phyloP scores from a whole-genome alignment of 2,329 filamentous ascomycete genomes.

The Trichoderma aggressivum region DNA sequence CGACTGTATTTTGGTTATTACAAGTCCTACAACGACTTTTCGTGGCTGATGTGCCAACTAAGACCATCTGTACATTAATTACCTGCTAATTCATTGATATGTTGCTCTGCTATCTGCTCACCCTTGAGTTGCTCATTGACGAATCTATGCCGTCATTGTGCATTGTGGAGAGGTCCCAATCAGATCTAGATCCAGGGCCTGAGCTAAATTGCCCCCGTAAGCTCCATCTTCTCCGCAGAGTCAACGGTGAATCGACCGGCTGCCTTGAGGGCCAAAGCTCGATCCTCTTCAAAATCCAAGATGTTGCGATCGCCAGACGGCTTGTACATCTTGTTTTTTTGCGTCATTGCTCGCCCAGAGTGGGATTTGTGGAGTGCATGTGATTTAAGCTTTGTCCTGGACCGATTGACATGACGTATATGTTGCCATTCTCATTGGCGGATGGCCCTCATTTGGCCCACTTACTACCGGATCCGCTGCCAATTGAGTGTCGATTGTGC shows the following conservation, averaged over 20 bases:
- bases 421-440: background rate
- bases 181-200: background rate
- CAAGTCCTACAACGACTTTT: background rate
- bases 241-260: background rate
- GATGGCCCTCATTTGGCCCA: background rate
- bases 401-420: background rate
- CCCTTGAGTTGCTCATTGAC: background rate
- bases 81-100: background rate
- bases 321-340: background rate
- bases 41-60: background rate
- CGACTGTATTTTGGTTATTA: background rate
- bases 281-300: background rate
- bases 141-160: constrained; percentile 13
- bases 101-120: background rate
- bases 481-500: constrained; percentile 9
- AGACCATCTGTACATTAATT: background rate
- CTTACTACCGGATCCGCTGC: background rate
- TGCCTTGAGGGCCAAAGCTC: background rate
- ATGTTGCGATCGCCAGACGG: background rate
- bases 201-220: background rate
- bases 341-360: background rate
- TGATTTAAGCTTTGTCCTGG: constrained; percentile 8
- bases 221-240: background rate
- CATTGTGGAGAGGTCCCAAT: background rate
- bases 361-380: background rate